Base-by-base conservation (phyloP, 805 yeast species). In the Wickerhamomyces subpelliculosus region DNA sequence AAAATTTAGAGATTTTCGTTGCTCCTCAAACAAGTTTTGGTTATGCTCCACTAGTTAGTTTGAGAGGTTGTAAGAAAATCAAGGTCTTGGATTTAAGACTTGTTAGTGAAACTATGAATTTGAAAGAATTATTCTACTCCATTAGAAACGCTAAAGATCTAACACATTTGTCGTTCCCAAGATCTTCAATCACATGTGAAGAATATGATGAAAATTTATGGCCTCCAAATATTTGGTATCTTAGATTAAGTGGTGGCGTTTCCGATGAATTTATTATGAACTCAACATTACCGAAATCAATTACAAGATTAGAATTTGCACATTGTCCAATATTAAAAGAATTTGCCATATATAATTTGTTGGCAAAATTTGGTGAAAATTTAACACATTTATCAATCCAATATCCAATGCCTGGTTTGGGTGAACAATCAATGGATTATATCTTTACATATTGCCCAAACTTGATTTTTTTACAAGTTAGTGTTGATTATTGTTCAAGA, bases 11-110 rank as follows among this genome's bases (percentile, higher is more conserved):
- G 45, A 64, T 69, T 10, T 88, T 93, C 50, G 73, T 84, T 8
- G 96, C 97, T 0, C 96, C 97, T 4, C 97, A 90, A 55, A 81
- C 97, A 24, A 83, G 94, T 62, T 90, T 93, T 65, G 98, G 98
- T 0, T 72, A 79, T 35, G 84, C 95, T 2, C 97, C 97, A 1
- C 62, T 90, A 47, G 73, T 86, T n/a, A 79, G 94, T 36, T 66
- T 93, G 32, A 73, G 84, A 41, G 67, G 79, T 31, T 93, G 98
- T 57, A 63, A 63, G 18, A 67, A 71, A 22, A 62, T 90, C 40
- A 68, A 68, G 44, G 72, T 76, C 2, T 64, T 90, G 27, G 97
- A 90, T 55, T 61, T 90, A 42, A 75, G 95, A 11, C 65, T 88
- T 19, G 97, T 90, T 3, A 84, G 95, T 4, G 97, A 89, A 60